Base-by-base conservation (phyloP, 768 basidiomycete species). In the Rhodotorula graminis region DNA sequence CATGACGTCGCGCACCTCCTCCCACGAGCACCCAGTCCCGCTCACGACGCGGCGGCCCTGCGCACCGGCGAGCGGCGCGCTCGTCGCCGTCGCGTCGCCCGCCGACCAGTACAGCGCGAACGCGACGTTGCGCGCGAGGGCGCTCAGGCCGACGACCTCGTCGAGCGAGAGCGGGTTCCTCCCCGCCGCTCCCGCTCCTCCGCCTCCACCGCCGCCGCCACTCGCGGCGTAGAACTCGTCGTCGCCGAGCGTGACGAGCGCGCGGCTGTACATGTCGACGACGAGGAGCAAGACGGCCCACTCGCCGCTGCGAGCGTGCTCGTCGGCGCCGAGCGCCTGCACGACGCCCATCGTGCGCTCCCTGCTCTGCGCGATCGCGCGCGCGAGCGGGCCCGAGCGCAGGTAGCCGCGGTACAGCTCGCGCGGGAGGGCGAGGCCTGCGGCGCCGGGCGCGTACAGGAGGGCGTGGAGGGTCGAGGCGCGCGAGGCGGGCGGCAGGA, bases 241-340 rank as follows among this genome's bases (percentile, higher is more conserved):
- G 77, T 99, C 96, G 2, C 91, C 91, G 85, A 98, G 91, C 0
- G 93, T 93, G 46, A 92, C 84, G 46, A 98, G 85, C 2, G 88
- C 86, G 70, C 94, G 90, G 4, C 87, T 85, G 80, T 96, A 95
- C 19, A 96, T 80, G 63, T 94, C 89, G 2, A 87, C 85, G 15
- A 94, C 85, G 67, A 96, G 85, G 15, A 97, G 82, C 2, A 98
- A 81, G 5, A 90, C 84, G 0, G 88, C 85, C 87, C 90, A 93
- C 18, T 83, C 80, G 0, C 80, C 37, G 0, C 82, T 82, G 14
- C 16, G 47, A 5, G 27, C n/a, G 65, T 86, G 81, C 3, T 82
- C 78, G 0, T 84, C 80, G 70, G 88, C 88, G 85, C 14, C 9
- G n/a, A 71, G 61, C 25, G 71, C 52, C 10, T 60, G 67, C 25